Base-by-base conservation (phyloP, 2,329 filamentous ascomycete species). In the Fusarium sp. region DNA sequence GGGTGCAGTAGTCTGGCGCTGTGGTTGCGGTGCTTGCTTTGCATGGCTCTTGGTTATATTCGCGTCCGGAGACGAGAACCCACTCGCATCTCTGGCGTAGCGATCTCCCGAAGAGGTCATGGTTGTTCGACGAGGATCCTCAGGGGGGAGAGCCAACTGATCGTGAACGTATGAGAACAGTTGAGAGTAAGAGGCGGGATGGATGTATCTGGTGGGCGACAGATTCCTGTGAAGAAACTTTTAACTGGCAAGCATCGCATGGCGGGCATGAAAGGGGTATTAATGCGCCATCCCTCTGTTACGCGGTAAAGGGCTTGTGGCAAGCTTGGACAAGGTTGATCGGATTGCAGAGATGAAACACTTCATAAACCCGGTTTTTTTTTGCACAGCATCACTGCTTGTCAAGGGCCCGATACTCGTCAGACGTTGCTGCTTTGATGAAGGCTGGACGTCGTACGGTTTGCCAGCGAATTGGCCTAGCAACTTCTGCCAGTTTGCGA, bases 401-500 rank as follows among this genome's bases (percentile, higher is more conserved):
- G 33, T 50, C 15, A 19, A 44, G 15, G 28, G 37, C 11, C 64
- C 23, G 30, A 44, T 35, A 28, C n/a, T 47, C 33, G 21, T 40
- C 47, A 38, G 60, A 42, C 16, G 64, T 32, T 42, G 28, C 46
- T 69, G 35, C 30, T 64, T 44, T 28, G 19, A 32, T 37, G 30
- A 25, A 37, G 19, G 28, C 18, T 28, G 15, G 53, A 44, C 9
- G n/a, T 25, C n/a, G 42, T 32, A 23, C 30, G 28, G 30, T 33
- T 21, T 10, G 23, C 46, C 52, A 49, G 50, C 52, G 40, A 57
- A 40, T 49, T 58, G 32, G 32, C 38, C 25, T 23, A 38, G 23
- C 32, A 65, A 43, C 28, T 71, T 50, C 69, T 70, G 69, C 50
- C 54, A 61, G 57, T 46, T 47, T 44, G 54, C n/a, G 25, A 54